These are phyloP conservation scores for Neofusicoccum umdonicola DNA, from an alignment of 2,329 filamentous ascomycete species.

Conservation along the genomic window DNA sequence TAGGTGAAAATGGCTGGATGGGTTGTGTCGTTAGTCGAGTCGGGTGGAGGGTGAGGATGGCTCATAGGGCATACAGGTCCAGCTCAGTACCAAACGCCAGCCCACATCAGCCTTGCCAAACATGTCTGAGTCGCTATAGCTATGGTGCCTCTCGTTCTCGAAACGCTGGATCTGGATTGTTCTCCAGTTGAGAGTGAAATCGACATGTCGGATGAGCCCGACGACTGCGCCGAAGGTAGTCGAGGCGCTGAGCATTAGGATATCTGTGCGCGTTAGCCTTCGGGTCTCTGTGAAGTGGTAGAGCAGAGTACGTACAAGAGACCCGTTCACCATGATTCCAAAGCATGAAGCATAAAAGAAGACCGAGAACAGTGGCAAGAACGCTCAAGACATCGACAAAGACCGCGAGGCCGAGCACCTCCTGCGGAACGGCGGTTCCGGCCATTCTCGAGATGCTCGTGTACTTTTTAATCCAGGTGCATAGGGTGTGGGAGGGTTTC, in stretches of 20 bases:
- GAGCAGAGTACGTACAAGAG: not conserved
- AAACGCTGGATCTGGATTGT: conserved; percentile 11
- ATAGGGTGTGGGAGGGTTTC: not conserved
- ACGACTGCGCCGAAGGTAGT: not conserved
- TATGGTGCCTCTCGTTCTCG: not conserved
- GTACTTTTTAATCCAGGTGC: not conserved
- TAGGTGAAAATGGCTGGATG: conserved; percentile 6
- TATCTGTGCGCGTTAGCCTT: not conserved
- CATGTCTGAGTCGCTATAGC: not conserved
- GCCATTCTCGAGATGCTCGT: not conserved
- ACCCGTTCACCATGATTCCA: conserved; percentile 12
- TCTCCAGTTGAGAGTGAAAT: conserved; percentile 17
- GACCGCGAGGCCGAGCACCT: conserved; percentile 14
- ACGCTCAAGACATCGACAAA: conserved; percentile 9
- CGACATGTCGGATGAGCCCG: conserved; percentile 8
- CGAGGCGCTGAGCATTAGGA: conserved; percentile 11
- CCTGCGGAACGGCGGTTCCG: not conserved
- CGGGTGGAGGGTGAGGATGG: too few relatives aligned
- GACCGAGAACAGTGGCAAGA: conserved; percentile 1
- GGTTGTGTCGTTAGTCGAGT: not conserved
- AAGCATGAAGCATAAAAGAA: conserved; percentile 11
- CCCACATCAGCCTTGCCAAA: conserved; percentile 4
- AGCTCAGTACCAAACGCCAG: conserved; percentile 14
- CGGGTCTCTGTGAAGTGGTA: not conserved
- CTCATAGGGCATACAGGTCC: not conserved